Evolutionary conservation across 1,284 basidiomycete genomes (phyloP), one percentile per base, ranked within the genome.

Genomic region (Neonothopanus nambi): DNA sequence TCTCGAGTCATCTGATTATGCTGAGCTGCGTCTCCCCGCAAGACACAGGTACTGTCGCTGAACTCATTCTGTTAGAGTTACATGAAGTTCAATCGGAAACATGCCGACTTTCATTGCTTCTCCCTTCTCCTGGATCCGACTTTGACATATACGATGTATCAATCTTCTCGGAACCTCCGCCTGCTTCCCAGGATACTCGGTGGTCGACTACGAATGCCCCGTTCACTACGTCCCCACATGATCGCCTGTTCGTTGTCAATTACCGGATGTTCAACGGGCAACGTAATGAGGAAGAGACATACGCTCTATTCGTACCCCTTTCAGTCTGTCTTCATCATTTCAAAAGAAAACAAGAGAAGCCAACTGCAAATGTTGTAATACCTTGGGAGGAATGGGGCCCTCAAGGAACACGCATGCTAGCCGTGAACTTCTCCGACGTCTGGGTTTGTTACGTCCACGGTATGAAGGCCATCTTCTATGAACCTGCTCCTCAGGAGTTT

Each of bases 401-500:
- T 7, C 17, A 24, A 17, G 44, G 39, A 20, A 51, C 54, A 35
- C 55, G 54, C 17, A 20, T 55, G 13, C 35, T 57, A 12, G 41
- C 23, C 7, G 21, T 52, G 21, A 35, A 30, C 44, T 48, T 54
- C 28, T 46, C 54, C 13, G 55, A 51, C 18, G 33, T 46, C 23
- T 61, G 59, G 59, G 50, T 55, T 18, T 55, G 50, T 38, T 54
- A 48, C 36, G 30, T 58, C 18, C 53, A 58, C 35, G 57, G 57
- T 15, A 40, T 58, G 33, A 47, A 33, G 33, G 57, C 57, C 11
- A 47, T 38, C 13, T 24, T 51, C 12, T 48, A 51, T 36, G 43
- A 51, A 9, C 17, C 38, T 11, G n/a, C 3, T 36, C 7, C 8
- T 15, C 37, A 38, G 23, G 3, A 28, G 12, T 49, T 52, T 21